These are phyloP conservation scores for Ogataea paradorogensis DNA, from an alignment of 805 yeast genomes.

Conservation along the genomic window DNA sequence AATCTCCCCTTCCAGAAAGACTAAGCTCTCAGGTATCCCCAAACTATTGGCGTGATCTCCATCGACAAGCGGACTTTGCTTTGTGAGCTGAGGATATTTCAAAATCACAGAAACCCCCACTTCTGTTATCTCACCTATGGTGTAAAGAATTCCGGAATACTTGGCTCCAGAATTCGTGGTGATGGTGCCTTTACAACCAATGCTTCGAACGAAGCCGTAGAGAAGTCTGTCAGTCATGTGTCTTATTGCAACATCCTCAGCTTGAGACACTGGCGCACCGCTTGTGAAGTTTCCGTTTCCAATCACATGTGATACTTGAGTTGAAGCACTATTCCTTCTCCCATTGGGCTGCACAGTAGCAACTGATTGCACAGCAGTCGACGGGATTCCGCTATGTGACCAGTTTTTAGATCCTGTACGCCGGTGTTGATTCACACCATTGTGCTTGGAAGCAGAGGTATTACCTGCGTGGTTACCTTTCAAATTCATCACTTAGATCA, in stretches of 20 bases:
- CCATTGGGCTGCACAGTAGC: not conserved
- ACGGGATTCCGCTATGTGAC: slow-evolving; percentile 3
- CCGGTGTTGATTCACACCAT: slow-evolving; percentile 16
- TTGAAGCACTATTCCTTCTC: slow-evolving; percentile 8
- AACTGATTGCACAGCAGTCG: slow-evolving; percentile 1
- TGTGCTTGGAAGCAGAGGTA: not conserved
- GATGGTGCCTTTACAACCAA: slow-evolving; percentile 56
- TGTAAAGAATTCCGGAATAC: slow-evolving; percentile 56
- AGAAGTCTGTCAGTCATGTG: slow-evolving; percentile 54
- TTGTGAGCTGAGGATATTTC: slow-evolving; percentile 45
- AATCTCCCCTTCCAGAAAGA: slow-evolving; percentile 49
- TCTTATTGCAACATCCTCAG: slow-evolving; percentile 29
- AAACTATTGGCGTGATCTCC: slow-evolving; percentile 30
- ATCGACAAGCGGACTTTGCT: slow-evolving; percentile 34
- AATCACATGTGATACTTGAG: slow-evolving; percentile 2
- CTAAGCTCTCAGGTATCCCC: slow-evolving; percentile 43
- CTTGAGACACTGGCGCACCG: slow-evolving; percentile 26
- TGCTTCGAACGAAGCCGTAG: slow-evolving; percentile 52
- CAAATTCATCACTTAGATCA: slow-evolving; percentile 1
- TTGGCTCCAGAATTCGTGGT: slow-evolving; percentile 61
- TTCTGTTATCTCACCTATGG: slow-evolving; percentile 39
- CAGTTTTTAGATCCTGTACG: slow-evolving; percentile 28
- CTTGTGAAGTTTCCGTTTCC: slow-evolving; percentile 16
- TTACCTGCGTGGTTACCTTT: slow-evolving; percentile 3
- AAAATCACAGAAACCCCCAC: slow-evolving; percentile 55